phyloP scores from a whole-genome alignment of 2,329 filamentous ascomycete species.

The Trichoderma semiorbis region DNA sequence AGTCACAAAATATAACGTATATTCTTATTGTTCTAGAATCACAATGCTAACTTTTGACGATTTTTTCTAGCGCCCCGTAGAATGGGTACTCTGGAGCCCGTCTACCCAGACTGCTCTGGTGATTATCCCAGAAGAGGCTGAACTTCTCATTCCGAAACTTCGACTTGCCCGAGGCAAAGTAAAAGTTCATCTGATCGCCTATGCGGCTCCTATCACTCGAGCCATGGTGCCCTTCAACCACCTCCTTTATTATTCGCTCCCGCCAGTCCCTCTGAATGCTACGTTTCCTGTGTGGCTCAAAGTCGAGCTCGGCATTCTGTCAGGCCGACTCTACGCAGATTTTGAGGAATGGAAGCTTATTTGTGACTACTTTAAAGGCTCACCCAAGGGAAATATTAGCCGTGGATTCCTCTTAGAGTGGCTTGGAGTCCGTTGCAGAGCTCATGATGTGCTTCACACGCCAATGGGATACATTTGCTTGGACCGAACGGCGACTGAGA shows the following conservation, averaged over 20 bases:
- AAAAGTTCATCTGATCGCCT: slow-evolving; percentile 48
- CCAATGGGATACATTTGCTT: slow-evolving; percentile 56
- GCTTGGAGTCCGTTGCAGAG: slow-evolving; percentile 50
- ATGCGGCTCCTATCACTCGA: slow-evolving; percentile 58
- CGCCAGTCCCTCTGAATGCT: slow-evolving; percentile 40
- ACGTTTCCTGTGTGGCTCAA: slow-evolving; percentile 49
- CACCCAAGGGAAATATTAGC: background rate
- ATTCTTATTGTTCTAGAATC: background rate
- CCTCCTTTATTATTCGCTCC: slow-evolving; percentile 51
- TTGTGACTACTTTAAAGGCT: slow-evolving; percentile 13
- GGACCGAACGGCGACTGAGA: slow-evolving; percentile 41
- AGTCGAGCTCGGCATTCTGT: slow-evolving; percentile 57
- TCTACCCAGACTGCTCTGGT: slow-evolving; percentile 49
- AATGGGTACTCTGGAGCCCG: slow-evolving; percentile 59
- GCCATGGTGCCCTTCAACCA: slow-evolving; percentile 58
- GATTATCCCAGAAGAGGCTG: slow-evolving; percentile 61
- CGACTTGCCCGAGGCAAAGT: slow-evolving; percentile 17
- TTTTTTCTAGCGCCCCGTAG: slow-evolving; percentile 42
- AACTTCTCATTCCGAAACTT: slow-evolving; percentile 48
- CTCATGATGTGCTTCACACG: slow-evolving; percentile 54
- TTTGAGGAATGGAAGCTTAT: slow-evolving; percentile 43
- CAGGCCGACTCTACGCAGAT: slow-evolving; percentile 58
- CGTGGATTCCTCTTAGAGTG: slow-evolving; percentile 51
- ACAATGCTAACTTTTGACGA: background rate
- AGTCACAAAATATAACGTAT: background rate